Percentiles rank a stretch among this genome's conserved stretches.
Conservation (phyloP, 306 rosid genomes). For the Macrotyloma uniflorum region DNA sequence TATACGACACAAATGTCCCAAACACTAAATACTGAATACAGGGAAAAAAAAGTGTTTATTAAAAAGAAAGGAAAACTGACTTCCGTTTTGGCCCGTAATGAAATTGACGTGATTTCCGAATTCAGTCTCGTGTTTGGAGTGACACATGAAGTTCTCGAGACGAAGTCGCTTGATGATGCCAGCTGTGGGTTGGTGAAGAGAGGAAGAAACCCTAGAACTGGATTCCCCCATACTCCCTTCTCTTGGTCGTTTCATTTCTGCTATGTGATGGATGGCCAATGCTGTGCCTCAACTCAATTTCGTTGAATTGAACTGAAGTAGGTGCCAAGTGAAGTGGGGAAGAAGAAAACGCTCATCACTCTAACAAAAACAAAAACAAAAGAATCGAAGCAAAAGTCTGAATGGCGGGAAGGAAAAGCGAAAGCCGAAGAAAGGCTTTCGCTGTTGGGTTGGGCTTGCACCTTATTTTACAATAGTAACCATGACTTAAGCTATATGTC, state of each 20-base stretch:
- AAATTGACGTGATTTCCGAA: slow-evolving; percentile 75
- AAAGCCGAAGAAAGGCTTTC: background rate
- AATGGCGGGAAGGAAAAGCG: background rate
- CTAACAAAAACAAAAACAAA: no score
- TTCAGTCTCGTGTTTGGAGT: slow-evolving; percentile 67
- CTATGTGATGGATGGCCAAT: background rate
- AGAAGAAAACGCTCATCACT: background rate
- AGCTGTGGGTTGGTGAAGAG: slow-evolving; percentile 45
- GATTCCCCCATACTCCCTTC: slow-evolving; percentile 33
- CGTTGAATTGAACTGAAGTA: background rate
- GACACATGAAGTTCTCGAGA: slow-evolving; percentile 95
- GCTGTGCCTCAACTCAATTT: background rate
- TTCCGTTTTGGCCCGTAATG: slow-evolving; percentile 95
- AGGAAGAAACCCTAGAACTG: slow-evolving; percentile 39
- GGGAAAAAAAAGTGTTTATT: background rate
- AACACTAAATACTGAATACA: background rate
- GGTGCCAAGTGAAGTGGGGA: background rate
- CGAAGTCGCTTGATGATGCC: slow-evolving; percentile 71
- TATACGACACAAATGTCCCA: background rate
- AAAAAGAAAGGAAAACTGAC: slow-evolving; percentile 44
- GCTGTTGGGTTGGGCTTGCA: no score
- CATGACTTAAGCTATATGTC: no score
- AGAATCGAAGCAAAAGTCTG: no score
- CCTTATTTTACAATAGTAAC: no score
- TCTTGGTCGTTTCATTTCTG: background rate